Conservation (phyloP, 2,329 filamentous ascomycete species). For the Hyphodiscus sp. region DNA sequence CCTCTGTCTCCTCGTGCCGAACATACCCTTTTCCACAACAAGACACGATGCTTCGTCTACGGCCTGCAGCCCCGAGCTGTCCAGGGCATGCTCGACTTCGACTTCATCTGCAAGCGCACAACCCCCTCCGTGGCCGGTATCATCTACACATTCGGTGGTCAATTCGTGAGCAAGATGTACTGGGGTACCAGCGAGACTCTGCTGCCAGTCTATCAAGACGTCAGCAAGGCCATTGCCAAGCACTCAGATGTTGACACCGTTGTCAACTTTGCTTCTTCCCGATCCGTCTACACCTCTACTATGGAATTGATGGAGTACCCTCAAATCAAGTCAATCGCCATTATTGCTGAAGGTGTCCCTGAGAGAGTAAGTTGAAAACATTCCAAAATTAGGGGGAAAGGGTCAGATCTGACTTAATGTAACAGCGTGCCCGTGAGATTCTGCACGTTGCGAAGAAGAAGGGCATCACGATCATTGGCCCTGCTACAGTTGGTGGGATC, state of each 20-base stretch:
- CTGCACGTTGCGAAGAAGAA: slow-evolving; percentile 95
- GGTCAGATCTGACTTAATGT: slow-evolving; percentile 24
- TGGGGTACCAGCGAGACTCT: slow-evolving; percentile 99
- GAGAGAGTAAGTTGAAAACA: slow-evolving; percentile 68
- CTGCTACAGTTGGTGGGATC: slow-evolving; percentile 97
- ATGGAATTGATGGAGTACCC: slow-evolving; percentile 97
- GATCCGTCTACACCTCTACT: slow-evolving; percentile 96
- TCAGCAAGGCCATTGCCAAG: slow-evolving; percentile 89
- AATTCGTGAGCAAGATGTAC: slow-evolving; percentile 99
- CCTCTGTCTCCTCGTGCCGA: slow-evolving; percentile 81
- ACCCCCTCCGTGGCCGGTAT: slow-evolving; percentile 96
- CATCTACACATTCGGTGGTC: slow-evolving; percentile 99
- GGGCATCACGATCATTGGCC: slow-evolving; percentile 97
- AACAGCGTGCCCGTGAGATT: slow-evolving; percentile 91
- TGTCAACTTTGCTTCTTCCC: slow-evolving; percentile 98
- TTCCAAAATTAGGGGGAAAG: not conserved
- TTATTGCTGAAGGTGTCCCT: slow-evolving; percentile 98
- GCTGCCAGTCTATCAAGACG: slow-evolving; percentile 94
- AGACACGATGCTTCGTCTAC: slow-evolving; percentile 99
- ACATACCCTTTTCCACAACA: slow-evolving; percentile 95
- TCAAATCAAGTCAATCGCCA: slow-evolving; percentile 97
- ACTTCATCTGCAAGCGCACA: slow-evolving; percentile 99
- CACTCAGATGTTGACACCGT: slow-evolving; percentile 95
- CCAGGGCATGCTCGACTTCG: slow-evolving; percentile 95
- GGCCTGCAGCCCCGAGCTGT: slow-evolving; percentile 93